Percentiles rank a stretch among this genome's conserved stretches.
Conservation (phyloP, 495 filamentous ascomycete genomes). For the Bathelium albidoporum region DNA sequence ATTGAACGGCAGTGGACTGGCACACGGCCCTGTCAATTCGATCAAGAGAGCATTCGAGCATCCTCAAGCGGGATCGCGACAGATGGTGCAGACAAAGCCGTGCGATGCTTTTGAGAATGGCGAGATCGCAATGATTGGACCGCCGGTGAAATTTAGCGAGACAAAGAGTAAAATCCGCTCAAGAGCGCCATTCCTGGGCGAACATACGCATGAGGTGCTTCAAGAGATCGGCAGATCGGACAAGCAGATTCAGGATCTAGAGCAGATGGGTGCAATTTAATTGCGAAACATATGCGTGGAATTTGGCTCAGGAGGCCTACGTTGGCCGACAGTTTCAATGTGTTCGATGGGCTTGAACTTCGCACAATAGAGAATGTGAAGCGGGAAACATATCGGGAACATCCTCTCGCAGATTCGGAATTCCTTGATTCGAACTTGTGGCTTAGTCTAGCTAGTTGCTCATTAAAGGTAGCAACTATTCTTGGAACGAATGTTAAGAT, state of each 20-base stretch:
- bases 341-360: no score
- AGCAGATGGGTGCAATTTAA: constrained; percentile 3
- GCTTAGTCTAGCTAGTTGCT: no score
- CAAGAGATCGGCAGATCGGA: constrained; percentile 22
- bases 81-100: constrained; percentile 23
- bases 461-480: no score
- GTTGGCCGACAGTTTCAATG: not conserved
- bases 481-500: no score
- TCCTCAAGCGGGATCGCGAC: constrained; percentile 24
- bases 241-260: constrained; percentile 19
- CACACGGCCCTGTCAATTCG: constrained; percentile 28
- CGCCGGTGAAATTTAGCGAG: constrained; percentile 28
- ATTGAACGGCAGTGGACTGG: constrained; percentile 27
- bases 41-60: constrained; percentile 29
- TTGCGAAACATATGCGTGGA: not conserved
- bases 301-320: not conserved
- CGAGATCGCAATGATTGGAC: constrained; percentile 24
- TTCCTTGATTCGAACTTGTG: no score
- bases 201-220: constrained; percentile 28
- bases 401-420: no score
- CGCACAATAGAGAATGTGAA: no score
- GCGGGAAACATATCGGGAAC: no score
- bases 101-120: constrained; percentile 24
- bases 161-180: constrained; percentile 21
- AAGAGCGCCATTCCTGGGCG: constrained; percentile 25